Evolutionary conservation across 106 monocot species (phyloP).

Genomic region (Hemerocallis citrina): DNA sequence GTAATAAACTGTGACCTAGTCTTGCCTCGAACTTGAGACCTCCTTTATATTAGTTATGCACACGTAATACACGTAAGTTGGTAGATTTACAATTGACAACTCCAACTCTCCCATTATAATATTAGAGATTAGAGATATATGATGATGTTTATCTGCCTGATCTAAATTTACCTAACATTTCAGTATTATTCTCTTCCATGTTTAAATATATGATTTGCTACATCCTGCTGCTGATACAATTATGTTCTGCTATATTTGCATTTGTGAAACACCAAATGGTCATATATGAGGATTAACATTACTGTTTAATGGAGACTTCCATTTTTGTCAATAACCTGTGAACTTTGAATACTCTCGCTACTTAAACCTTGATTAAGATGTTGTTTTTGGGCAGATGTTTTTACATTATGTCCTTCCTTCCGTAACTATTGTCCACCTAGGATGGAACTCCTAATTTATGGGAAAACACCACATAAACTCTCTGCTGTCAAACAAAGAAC

Average conservation of each 20-base stretch:
- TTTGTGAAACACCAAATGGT: too few species aligned
- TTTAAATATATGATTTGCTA: background rate
- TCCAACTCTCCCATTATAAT: too few species aligned
- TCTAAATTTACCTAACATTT: background rate
- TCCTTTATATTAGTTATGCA: too few species aligned
- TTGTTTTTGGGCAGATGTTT: slow-evolving; percentile 24
- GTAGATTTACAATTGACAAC: too few species aligned
- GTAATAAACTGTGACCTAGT: too few species aligned
- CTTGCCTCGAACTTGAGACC: too few species aligned
- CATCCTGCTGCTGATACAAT: background rate
- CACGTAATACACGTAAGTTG: too few species aligned
- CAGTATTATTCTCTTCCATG: background rate
- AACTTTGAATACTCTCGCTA: background rate
- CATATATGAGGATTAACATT: background rate
- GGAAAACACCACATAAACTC: slow-evolving; percentile 9
- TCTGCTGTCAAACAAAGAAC: slow-evolving; percentile 11
- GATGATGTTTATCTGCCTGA: background rate
- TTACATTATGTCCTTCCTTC: slow-evolving; percentile 18
- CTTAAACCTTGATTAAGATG: background rate
- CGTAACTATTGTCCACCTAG: slow-evolving; percentile 8
- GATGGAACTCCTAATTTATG: slow-evolving; percentile 22
- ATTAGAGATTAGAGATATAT: too few species aligned
- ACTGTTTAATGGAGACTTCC: background rate
- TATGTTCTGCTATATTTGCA: background rate
- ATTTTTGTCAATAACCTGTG: background rate